Conservation (phyloP, 768 basidiomycete genomes). For the Obba rivulosa region DNA sequence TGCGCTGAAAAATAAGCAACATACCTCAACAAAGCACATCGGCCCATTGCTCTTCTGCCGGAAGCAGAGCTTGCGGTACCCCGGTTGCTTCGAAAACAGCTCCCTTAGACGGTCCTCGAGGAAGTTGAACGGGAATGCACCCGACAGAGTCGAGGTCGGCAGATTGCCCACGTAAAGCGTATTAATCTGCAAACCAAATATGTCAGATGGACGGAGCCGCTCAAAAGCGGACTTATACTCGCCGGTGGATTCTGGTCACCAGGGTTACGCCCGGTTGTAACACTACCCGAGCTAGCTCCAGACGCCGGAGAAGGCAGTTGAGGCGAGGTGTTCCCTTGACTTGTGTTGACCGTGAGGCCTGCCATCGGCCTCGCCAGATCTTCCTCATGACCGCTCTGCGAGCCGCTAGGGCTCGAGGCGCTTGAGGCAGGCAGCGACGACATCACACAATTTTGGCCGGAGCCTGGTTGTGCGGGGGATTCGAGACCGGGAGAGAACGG, state of each 20-base stretch:
- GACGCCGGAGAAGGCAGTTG: constrained; percentile 76
- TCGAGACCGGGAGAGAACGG: constrained; percentile 21
- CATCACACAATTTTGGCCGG: constrained; percentile 6
- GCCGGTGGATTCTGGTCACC: constrained; percentile 93
- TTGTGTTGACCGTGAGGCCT: constrained; percentile 49
- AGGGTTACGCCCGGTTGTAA: constrained; percentile 27
- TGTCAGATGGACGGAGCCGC: background rate
- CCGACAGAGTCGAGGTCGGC: constrained; percentile 71
- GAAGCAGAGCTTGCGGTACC: constrained; percentile 91
- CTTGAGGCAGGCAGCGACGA: constrained; percentile 34
- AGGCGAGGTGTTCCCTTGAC: constrained; percentile 56
- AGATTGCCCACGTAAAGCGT: constrained; percentile 99
- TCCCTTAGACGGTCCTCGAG: constrained; percentile 85
- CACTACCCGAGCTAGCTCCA: constrained; percentile 41
- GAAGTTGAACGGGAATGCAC: constrained; percentile 69
- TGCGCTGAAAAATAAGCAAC: constrained; percentile 7
- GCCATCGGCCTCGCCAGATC: constrained; percentile 28
- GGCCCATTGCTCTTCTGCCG: constrained; percentile 96
- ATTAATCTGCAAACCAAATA: constrained; percentile 61
- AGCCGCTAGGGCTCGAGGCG: constrained; percentile 39
- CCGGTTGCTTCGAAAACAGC: constrained; percentile 72
- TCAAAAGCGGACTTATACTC: constrained; percentile 25
- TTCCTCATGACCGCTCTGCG: constrained; percentile 28
- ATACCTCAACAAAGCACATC: constrained; percentile 98
- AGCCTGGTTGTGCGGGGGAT: constrained; percentile 4